Percentiles rank a stretch among this genome's conserved stretches.
phyloP scores from a whole-genome alignment of 164 flowering plant genomes.

The Stephania japonica region DNA sequence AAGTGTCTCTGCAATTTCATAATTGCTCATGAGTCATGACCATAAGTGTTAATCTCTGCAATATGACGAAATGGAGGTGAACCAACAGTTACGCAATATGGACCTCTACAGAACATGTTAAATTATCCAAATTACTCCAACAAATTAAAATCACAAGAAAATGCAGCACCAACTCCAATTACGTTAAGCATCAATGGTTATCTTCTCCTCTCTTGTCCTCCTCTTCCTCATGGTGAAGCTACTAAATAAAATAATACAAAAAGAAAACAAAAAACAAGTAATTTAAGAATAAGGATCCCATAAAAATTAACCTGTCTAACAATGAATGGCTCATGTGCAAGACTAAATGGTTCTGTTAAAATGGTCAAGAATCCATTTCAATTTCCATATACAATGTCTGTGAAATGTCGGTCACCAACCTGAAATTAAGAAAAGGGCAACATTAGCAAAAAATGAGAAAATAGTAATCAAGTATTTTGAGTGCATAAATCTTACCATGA shows the following conservation, averaged over 20 bases:
- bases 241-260: no score
- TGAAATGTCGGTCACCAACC: constrained; percentile 93
- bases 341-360: constrained; percentile 68
- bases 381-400: constrained; percentile 86
- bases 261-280: background rate
- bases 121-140: no score
- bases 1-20: no score
- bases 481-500: constrained; percentile 43
- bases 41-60: no score
- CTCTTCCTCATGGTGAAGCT: background rate
- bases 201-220: background rate
- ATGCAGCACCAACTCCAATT: no score
- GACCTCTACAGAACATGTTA: no score
- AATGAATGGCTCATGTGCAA: constrained; percentile 59
- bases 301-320: constrained; percentile 65
- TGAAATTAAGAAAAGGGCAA: constrained; percentile 22
- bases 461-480: background rate
- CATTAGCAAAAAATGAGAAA: background rate
- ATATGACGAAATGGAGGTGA: no score
- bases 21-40: no score
- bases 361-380: constrained; percentile 82
- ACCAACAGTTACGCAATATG: no score
- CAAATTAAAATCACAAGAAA: no score
- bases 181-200: no score
- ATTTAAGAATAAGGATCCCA: background rate